Conservation (phyloP, 306 rosid species). For the Erythrophleum fordii region DNA sequence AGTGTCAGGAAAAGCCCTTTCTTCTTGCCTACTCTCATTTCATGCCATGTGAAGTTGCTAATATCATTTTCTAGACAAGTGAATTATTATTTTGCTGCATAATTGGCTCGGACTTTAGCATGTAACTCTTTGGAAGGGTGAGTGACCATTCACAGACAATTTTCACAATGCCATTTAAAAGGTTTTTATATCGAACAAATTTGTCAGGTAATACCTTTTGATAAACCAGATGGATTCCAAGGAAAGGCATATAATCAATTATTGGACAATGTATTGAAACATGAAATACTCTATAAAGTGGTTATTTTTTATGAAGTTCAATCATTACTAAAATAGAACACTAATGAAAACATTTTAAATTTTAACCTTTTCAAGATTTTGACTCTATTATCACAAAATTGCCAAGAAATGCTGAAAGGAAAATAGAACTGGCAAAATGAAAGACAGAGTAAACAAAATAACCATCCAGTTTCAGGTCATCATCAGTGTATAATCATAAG, state of each 20-base stretch:
- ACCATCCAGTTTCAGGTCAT: conserved; percentile 5
- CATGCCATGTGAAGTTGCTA: not conserved
- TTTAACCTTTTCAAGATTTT: not conserved
- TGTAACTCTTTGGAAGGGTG: not conserved
- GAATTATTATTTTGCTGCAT: not conserved
- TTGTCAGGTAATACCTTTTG: not conserved
- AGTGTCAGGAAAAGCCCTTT: not conserved
- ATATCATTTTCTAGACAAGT: not conserved
- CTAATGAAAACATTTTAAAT: not conserved
- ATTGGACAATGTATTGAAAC: not conserved
- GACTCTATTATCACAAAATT: not conserved
- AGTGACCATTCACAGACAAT: not conserved
- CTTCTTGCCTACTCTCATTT: conserved; percentile 25
- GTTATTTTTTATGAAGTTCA: not conserved
- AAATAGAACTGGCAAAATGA: not conserved
- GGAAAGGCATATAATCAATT: not conserved
- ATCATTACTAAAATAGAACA: not conserved
- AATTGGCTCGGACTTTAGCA: not conserved
- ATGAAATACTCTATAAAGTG: not conserved
- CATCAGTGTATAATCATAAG: conserved; percentile 20
- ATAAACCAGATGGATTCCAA: conserved; percentile 6
- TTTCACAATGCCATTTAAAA: not conserved
- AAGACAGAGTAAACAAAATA: conserved; percentile 8
- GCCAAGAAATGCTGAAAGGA: not conserved
- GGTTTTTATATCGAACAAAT: not conserved